Evolutionary conservation across 805 yeast species (phyloP).

Genomic region (Ogataea wickerhamii): DNA sequence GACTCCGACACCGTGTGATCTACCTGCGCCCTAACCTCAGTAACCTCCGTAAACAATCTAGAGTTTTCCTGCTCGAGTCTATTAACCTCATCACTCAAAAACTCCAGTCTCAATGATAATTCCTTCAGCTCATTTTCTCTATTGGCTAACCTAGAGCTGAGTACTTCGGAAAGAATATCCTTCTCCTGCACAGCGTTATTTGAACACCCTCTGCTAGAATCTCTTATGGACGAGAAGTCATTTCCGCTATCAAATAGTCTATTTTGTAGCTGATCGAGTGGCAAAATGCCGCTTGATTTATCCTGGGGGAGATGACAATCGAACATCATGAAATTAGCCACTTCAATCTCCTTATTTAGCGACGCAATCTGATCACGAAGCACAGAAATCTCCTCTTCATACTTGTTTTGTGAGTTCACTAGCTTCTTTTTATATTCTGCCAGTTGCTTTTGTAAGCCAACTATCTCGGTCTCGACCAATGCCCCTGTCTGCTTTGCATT

Average conservation of each 20-base stretch:
- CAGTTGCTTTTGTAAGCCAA: not conserved
- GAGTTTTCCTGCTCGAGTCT: not conserved
- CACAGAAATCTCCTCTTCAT: conserved; percentile 1
- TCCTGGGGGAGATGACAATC: conserved; percentile 19
- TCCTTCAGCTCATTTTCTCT: conserved; percentile 1
- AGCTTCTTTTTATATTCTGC: not conserved
- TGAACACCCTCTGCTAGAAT: conserved; percentile 1
- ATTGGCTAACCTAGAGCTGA: not conserved
- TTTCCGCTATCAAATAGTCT: not conserved
- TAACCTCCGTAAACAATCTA: not conserved
- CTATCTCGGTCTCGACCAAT: not conserved
- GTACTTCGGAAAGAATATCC: not conserved
- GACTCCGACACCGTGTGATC: not conserved
- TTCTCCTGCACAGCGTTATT: not conserved
- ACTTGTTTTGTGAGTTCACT: not conserved
- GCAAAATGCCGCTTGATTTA: not conserved
- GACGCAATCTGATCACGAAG: conserved; percentile 6
- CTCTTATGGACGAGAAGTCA: not conserved
- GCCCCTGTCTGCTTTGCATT: not conserved
- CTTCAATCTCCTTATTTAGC: conserved; percentile 14
- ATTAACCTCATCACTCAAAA: not conserved
- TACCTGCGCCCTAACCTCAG: conserved; percentile 2
- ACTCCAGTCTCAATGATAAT: not conserved
- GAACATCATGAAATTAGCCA: conserved; percentile 13
- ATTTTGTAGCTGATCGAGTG: conserved; percentile 2